Evolutionary conservation across 2,329 filamentous ascomycete genomes (phyloP).

Genomic region (Rhinocladiella similis): DNA sequence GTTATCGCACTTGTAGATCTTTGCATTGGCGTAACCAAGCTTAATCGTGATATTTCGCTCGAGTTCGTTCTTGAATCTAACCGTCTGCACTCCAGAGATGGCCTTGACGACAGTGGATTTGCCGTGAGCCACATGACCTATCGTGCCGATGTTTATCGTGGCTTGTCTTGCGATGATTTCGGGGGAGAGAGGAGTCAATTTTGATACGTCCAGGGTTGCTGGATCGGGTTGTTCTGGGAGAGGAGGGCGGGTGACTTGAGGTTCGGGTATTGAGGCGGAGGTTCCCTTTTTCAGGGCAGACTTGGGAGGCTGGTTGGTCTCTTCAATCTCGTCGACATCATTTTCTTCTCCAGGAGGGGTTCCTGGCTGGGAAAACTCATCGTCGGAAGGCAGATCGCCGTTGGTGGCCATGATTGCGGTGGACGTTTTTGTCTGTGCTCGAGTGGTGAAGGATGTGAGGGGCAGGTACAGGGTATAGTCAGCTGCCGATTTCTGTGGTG

Average conservation of each 20-base stretch:
- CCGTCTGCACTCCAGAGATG: slow-evolving; percentile 97
- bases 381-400: slow-evolving; percentile 45
- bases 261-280: slow-evolving; percentile 46
- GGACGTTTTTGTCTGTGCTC: not conserved
- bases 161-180: slow-evolving; percentile 98
- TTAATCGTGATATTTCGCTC: slow-evolving; percentile 99
- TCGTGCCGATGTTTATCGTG: slow-evolving; percentile 98
- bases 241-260: slow-evolving; percentile 61
- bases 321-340: slow-evolving; percentile 59
- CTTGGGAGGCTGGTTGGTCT: slow-evolving; percentile 68
- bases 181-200: slow-evolving; percentile 80
- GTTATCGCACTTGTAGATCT: slow-evolving; percentile 99
- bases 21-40: slow-evolving; percentile 98
- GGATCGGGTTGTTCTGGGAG: slow-evolving; percentile 92
- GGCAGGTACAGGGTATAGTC: too few relatives aligned
- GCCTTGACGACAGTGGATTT: slow-evolving; percentile 99
- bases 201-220: slow-evolving; percentile 78
- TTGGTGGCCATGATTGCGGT: slow-evolving; percentile 32
- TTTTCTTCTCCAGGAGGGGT: slow-evolving; percentile 49
- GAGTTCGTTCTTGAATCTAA: slow-evolving; percentile 99
- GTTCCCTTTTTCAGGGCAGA: slow-evolving; percentile 80
- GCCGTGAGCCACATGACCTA: slow-evolving; percentile 97
- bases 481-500: too few relatives aligned
- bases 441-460: too few relatives aligned
- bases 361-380: slow-evolving; percentile 52